phyloP scores from a whole-genome alignment of 305 asterid species.

The Fraxinus xanthoxyloides region DNA sequence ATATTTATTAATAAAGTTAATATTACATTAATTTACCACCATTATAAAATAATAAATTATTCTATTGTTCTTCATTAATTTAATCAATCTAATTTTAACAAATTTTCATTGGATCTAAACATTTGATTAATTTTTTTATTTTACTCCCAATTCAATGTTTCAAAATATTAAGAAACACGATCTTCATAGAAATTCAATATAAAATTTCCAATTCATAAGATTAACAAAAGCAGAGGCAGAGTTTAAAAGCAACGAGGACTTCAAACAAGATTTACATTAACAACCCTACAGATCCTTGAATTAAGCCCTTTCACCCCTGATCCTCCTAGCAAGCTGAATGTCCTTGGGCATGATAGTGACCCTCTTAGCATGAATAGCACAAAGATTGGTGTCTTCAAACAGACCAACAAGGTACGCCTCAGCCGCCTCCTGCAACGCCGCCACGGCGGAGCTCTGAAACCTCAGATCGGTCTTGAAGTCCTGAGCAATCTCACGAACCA shows the following conservation, averaged over 20 bases:
- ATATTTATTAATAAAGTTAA: too few species aligned
- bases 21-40: too few species aligned
- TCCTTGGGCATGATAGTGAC: constrained; percentile 50
- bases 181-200: background rate
- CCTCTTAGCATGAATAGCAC: constrained; percentile 51
- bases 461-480: constrained; percentile 55
- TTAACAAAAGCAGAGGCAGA: background rate
- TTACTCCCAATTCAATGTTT: background rate
- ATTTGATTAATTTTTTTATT: too few species aligned
- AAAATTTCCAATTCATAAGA: background rate
- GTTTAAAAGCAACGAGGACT: background rate
- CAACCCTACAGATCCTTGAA: background rate
- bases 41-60: too few species aligned
- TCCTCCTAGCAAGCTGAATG: constrained; percentile 44
- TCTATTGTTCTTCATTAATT: too few species aligned
- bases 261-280: background rate
- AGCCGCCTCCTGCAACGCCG: constrained; percentile 53
- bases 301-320: constrained; percentile 47
- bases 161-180: background rate
- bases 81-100: too few species aligned
- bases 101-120: too few species aligned
- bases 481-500: constrained; percentile 33
- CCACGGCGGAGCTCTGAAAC: constrained; percentile 55
- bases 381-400: constrained; percentile 60
- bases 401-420: constrained; percentile 59